Conservation (phyloP, 106 monocot genomes). For the Platanthera guangdongensis region DNA sequence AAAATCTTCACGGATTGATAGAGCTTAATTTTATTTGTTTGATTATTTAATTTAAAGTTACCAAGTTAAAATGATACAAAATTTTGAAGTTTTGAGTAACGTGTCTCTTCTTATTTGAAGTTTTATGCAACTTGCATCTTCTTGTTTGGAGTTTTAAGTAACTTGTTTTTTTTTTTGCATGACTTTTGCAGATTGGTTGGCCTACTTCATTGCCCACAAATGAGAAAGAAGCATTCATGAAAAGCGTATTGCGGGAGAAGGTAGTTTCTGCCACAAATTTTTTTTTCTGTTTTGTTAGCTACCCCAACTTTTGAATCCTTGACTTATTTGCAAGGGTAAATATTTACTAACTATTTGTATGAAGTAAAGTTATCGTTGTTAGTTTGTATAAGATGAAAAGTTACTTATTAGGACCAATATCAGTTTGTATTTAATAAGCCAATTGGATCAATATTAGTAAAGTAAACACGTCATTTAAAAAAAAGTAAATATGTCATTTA, state of each 20-base stretch:
- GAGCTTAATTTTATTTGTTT: conserved; percentile 1
- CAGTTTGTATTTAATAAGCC: neutral
- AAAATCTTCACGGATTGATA: neutral
- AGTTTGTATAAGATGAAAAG: neutral
- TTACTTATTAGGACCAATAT: neutral
- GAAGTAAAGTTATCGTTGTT: neutral
- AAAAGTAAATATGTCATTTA: neutral
- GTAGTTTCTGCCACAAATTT: conserved; percentile 11
- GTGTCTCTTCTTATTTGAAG: neutral
- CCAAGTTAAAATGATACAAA: neutral
- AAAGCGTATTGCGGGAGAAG: conserved; percentile 53
- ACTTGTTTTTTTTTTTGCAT: neutral
- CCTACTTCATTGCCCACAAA: conserved; percentile 64
- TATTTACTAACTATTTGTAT: neutral
- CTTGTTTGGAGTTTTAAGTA: neutral
- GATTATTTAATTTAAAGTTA: neutral
- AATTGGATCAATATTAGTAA: neutral
- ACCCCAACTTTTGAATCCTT: neutral
- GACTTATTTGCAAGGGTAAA: neutral
- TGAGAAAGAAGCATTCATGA: conserved; percentile 64
- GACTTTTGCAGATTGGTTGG: conserved; percentile 67
- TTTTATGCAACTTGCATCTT: neutral
- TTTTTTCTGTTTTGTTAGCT: neutral
- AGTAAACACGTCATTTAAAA: neutral
- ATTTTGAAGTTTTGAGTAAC: neutral